Percentiles rank a stretch among this genome's conserved stretches.
Evolutionary conservation across 768 basidiomycete genomes (phyloP).

Genomic region (Lactarius deliciosus): DNA sequence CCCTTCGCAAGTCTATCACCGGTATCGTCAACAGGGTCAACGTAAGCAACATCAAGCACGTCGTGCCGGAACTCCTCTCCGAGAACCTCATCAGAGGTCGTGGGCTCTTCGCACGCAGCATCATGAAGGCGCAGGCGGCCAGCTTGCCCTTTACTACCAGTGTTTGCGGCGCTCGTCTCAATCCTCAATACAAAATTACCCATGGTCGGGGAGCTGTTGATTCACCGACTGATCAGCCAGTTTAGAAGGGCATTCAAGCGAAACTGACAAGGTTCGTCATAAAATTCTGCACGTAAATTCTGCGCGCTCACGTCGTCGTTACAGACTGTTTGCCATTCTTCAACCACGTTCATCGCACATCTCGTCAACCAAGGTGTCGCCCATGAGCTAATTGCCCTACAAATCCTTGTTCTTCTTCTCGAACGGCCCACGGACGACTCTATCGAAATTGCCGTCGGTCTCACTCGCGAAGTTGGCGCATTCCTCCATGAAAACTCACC

Average conservation of each 20-base stretch:
- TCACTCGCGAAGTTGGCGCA: conserved; percentile 96
- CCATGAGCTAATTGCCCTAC: conserved; percentile 90
- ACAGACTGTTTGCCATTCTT: conserved; percentile 90
- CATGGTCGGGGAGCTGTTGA: conserved; percentile 89
- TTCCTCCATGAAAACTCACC: conserved; percentile 92
- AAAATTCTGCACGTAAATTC: neutral
- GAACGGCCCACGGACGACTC: conserved; percentile 96
- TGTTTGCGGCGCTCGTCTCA: conserved; percentile 91
- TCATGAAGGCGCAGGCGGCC: conserved; percentile 97
- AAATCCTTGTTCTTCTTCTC: conserved; percentile 93
- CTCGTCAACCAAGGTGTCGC: conserved; percentile 73
- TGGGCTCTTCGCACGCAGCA: conserved; percentile 87
- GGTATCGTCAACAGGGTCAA: conserved; percentile 99
- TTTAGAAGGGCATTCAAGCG: conserved; percentile 94
- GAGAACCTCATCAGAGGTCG: conserved; percentile 94
- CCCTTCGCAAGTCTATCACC: conserved; percentile 93
- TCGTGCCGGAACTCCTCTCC: conserved; percentile 85
- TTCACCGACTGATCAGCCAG: conserved; percentile 89
- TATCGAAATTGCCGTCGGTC: conserved; percentile 97
- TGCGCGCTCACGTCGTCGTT: conserved; percentile 15
- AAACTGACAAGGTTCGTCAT: conserved; percentile 85
- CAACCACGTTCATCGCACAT: conserved; percentile 76
- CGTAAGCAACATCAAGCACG: conserved; percentile 90
- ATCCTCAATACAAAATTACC: conserved; percentile 98
- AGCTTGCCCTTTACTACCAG: conserved; percentile 97